Evolutionary conservation across 768 basidiomycete species (phyloP).

Genomic region (Russula ochroleuca): DNA sequence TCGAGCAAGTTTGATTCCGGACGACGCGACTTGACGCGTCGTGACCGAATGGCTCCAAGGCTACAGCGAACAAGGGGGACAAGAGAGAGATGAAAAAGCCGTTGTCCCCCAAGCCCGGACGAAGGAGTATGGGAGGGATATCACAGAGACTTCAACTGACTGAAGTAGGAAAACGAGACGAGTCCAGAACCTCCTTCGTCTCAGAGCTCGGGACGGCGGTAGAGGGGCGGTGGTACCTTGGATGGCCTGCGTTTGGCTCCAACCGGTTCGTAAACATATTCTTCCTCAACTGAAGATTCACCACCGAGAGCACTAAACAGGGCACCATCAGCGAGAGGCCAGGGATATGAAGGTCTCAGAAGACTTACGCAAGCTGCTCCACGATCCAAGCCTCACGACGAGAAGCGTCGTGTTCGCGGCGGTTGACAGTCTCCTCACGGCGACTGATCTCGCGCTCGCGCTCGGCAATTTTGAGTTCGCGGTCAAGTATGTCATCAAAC

Average conservation of each 20-base stretch:
- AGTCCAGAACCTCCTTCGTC: constrained; percentile 72
- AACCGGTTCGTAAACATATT: constrained; percentile 69
- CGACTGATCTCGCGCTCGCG: constrained; percentile 83
- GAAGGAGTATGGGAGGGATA: constrained; percentile 68
- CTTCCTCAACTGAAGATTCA: constrained; percentile 70
- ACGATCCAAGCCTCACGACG: constrained; percentile 88
- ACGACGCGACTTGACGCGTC: constrained; percentile 25
- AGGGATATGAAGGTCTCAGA: neutral
- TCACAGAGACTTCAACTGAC: constrained; percentile 69
- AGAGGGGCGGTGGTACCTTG: constrained; percentile 85
- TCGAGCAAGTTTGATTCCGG: constrained; percentile 32
- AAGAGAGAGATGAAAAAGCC: constrained; percentile 54
- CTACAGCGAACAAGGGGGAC: constrained; percentile 66
- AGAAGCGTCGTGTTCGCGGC: constrained; percentile 80
- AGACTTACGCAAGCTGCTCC: constrained; percentile 81
- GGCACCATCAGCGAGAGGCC: constrained; percentile 10
- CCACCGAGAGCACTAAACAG: constrained; percentile 60
- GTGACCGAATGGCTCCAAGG: constrained; percentile 29
- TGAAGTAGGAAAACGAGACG: constrained; percentile 38
- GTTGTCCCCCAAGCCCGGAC: constrained; percentile 89
- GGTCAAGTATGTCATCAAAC: constrained; percentile 76
- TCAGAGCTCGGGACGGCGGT: constrained; percentile 90
- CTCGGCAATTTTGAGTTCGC: constrained; percentile 80
- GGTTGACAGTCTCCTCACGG: constrained; percentile 81
- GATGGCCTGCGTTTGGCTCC: constrained; percentile 62